Conservation (phyloP, 2,329 filamentous ascomycete species). For the Periglandula ipomoeae region DNA sequence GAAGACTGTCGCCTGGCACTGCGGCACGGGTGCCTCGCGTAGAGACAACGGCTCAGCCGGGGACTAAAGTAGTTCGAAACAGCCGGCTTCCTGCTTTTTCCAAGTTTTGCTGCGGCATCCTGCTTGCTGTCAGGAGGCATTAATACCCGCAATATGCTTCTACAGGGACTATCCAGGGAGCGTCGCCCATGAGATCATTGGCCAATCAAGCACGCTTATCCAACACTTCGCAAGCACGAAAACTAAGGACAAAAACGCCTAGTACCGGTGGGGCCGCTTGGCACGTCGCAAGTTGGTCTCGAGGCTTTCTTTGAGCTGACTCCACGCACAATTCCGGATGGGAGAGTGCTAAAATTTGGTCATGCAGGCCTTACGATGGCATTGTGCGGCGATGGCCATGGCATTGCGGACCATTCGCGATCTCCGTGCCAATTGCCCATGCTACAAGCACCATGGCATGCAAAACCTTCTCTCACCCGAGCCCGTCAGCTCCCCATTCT, state of each 20-base stretch:
- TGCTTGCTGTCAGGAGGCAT: neutral
- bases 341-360: neutral
- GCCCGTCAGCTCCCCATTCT: neutral
- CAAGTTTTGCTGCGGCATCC: too few relatives aligned
- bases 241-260: neutral
- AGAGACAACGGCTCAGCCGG: too few relatives aligned
- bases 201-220: too few relatives aligned
- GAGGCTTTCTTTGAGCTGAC: too few relatives aligned
- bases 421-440: conserved; percentile 1
- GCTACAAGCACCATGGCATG: neutral
- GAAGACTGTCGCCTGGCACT: too few relatives aligned
- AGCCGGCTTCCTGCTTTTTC: too few relatives aligned
- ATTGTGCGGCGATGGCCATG: conserved; percentile 2
- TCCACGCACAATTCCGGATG: too few relatives aligned
- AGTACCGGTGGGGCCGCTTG: neutral
- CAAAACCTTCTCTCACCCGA: neutral
- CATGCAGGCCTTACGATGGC: neutral
- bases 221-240: too few relatives aligned
- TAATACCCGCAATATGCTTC: neutral
- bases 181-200: conserved; percentile 7
- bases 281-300: neutral
- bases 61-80: too few relatives aligned
- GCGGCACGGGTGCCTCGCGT: too few relatives aligned
- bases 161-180: neutral
- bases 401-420: neutral